Evolutionary conservation across 2,329 filamentous ascomycete species (phyloP), one percentile per base, ranked within the genome.

Genomic region (Aspergillus ochraceus): DNA sequence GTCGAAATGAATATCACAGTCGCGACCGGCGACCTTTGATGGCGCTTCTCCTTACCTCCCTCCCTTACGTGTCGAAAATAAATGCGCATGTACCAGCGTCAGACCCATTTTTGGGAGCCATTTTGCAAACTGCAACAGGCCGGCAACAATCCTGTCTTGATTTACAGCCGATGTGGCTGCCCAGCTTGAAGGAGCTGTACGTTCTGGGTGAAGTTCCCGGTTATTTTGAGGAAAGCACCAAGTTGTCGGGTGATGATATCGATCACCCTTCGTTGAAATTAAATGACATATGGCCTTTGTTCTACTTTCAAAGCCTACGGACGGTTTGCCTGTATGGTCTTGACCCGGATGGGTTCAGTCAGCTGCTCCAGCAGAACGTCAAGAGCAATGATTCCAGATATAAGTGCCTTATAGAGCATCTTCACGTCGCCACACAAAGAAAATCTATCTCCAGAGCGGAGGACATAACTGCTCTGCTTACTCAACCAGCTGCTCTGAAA

Each of bases 1-100:
- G 1, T 1, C 36, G 0, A 39, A 39, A 2, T 39, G 36, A n/a
- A 39, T 39, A 39, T 39, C 36, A 39, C 1, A 26, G 10, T 24
- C 51, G 30, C 10, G 52, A 59, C 30, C 46, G 57, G 17, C 59
- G 56, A 29, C 58, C 59, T 19, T n/a, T 63, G 12, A 51, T 63
- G 49, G 55, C 51, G 22, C 61, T 63, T 17, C 49, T 59, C 4
- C 53, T 63, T 6, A 19, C 46, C 2, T 53, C 20, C 8, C 29
- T 63, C 3, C 58, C 55, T 4, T 39, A 39, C 12, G 17, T 60
- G n/a, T 47, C 32, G 2, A 59, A 39, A 11, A 17, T 63, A 20
- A 29, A 59, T 53, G 46, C 53, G 9, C 56, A 60, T 45, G 17
- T 61, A 6, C 55, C 58, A 2, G 22, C 12, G 20, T 49, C 42